phyloP scores from a whole-genome alignment of 2,329 filamentous ascomycete species.

The Penicillium sp. region DNA sequence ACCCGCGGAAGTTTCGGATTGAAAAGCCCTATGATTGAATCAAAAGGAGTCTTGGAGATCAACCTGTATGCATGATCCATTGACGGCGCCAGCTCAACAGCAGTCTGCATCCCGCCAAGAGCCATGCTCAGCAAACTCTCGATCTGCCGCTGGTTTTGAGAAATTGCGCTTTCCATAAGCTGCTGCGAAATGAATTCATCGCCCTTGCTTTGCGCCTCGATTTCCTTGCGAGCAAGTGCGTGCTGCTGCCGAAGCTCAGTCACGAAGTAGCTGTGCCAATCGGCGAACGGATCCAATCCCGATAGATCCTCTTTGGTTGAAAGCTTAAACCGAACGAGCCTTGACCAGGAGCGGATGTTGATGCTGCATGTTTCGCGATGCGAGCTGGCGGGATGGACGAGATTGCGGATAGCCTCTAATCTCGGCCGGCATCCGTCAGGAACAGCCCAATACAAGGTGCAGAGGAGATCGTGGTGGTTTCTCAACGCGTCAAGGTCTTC shows the following conservation, averaged over 20 bases:
- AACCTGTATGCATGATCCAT: conserved; percentile 42
- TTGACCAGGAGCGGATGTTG: conserved; percentile 56
- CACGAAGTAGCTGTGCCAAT: conserved; percentile 54
- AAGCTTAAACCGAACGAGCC: conserved; percentile 54
- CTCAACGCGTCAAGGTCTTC: conserved; percentile 55
- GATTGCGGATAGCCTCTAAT: conserved; percentile 48
- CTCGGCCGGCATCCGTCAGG: conserved; percentile 52
- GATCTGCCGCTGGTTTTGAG: conserved; percentile 55
- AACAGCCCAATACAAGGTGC: conserved; percentile 56
- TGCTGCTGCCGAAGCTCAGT: conserved; percentile 53
- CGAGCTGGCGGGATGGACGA: conserved; percentile 55
- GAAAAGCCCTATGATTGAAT: conserved; percentile 50
- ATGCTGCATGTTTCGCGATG: conserved; percentile 58
- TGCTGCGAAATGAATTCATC: conserved; percentile 42
- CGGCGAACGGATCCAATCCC: conserved; percentile 47
- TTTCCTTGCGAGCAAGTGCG: conserved; percentile 53
- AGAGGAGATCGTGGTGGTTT: conserved; percentile 60
- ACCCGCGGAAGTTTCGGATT: conserved; percentile 46
- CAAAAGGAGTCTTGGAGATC: conserved; percentile 43
- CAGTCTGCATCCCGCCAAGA: conserved; percentile 49
- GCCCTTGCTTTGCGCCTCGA: conserved; percentile 49
- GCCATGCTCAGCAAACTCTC: conserved; percentile 52
- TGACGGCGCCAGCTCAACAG: conserved; percentile 42
- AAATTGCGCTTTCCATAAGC: conserved; percentile 50
- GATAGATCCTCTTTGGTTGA: conserved; percentile 48